Conservation (phyloP, 176 grass and related monocot genomes). For the Musa acuminata region DNA sequence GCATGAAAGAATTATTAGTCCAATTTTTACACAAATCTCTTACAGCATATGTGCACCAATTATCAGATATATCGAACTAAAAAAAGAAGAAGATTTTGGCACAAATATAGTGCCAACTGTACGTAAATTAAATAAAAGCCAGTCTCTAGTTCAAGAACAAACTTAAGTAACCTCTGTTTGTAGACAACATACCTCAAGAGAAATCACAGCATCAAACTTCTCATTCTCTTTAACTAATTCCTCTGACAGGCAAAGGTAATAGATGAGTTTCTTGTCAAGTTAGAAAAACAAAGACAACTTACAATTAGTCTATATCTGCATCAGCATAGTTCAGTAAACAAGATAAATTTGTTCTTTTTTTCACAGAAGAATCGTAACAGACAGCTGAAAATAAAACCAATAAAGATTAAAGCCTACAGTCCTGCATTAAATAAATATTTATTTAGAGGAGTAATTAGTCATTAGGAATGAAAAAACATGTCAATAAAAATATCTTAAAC, state of each 20-base stretch:
- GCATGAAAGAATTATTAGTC: too few species aligned
- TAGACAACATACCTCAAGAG: conserved; percentile 57
- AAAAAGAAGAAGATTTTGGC: too few species aligned
- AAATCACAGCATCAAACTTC: conserved; percentile 89
- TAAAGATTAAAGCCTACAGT: not conserved
- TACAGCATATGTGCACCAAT: too few species aligned
- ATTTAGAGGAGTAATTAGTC: too few species aligned
- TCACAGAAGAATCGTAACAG: not conserved
- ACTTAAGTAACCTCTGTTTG: not conserved
- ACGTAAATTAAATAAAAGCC: not conserved
- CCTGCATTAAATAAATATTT: not conserved
- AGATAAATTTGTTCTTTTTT: too few species aligned
- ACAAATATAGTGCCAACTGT: too few species aligned
- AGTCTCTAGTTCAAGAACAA: not conserved
- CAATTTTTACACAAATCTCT: too few species aligned
- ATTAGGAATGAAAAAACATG: too few species aligned
- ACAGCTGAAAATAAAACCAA: not conserved
- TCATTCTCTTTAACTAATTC: conserved; percentile 71
- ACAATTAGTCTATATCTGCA: not conserved
- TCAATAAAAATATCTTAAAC: too few species aligned
- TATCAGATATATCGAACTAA: too few species aligned
- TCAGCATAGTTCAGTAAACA: not conserved
- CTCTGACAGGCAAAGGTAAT: conserved; percentile 43
- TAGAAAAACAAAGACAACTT: not conserved
- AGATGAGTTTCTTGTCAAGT: not conserved